phyloP scores from a whole-genome alignment of 352 stramenopile species.

The Globisporangium echinulatum region DNA sequence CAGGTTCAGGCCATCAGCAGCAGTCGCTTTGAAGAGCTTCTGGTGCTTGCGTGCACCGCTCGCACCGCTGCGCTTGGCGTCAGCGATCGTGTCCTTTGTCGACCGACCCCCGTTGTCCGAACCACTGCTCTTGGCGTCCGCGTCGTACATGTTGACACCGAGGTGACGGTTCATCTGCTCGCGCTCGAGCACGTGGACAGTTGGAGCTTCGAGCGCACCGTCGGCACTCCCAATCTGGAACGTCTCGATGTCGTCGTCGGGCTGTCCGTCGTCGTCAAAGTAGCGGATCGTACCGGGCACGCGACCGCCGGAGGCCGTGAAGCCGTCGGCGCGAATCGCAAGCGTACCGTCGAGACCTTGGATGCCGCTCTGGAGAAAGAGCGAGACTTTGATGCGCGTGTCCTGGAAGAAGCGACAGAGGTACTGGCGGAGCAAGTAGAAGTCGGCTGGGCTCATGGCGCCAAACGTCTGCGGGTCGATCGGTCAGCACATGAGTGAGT shows the following conservation, averaged over 20 bases:
- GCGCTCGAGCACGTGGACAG: slow-evolving; percentile 47
- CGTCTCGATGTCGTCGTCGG: slow-evolving; percentile 54
- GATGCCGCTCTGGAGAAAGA: slow-evolving; percentile 87
- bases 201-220: slow-evolving; percentile 40
- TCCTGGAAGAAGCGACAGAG: slow-evolving; percentile 88
- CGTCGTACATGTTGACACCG: slow-evolving; percentile 83
- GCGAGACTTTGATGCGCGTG: slow-evolving; percentile 87
- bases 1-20: slow-evolving; percentile 76
- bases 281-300: slow-evolving; percentile 67
- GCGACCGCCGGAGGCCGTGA: slow-evolving; percentile 55
- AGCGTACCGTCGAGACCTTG: slow-evolving; percentile 83
- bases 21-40: slow-evolving; percentile 75
- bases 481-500: background rate
- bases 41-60: slow-evolving; percentile 34
- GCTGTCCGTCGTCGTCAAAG: slow-evolving; percentile 50
- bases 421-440: slow-evolving; percentile 81
- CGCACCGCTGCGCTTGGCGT: slow-evolving; percentile 43
- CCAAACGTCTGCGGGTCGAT: slow-evolving; percentile 40
- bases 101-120: slow-evolving; percentile 21
- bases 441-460: slow-evolving; percentile 53
- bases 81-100: slow-evolving; percentile 49
- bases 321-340: slow-evolving; percentile 65
- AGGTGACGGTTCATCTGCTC: slow-evolving; percentile 51
- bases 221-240: slow-evolving; percentile 54
- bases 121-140: slow-evolving; percentile 42